These are phyloP conservation scores for Ampelomyces quisqualis DNA, from an alignment of 2,329 filamentous ascomycete genomes.

Conservation along the genomic window DNA sequence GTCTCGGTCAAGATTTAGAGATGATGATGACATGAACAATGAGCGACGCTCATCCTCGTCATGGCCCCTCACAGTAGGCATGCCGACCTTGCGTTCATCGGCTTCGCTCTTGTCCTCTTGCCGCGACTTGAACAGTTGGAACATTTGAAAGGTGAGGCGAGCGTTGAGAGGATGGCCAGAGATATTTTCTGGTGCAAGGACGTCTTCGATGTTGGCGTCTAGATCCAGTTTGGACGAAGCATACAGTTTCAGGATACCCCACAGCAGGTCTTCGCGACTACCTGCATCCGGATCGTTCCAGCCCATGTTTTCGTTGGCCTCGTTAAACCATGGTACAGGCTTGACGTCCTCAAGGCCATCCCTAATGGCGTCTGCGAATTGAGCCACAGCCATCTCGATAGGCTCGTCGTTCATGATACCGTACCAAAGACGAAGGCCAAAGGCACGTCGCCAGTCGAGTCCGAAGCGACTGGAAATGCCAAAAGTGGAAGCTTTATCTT, in stretches of 20 bases:
- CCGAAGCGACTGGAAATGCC: conserved; percentile 79
- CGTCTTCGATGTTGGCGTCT: conserved; percentile 60
- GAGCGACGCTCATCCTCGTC: conserved; percentile 14
- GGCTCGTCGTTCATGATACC: conserved; percentile 67
- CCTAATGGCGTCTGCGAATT: conserved; percentile 72
- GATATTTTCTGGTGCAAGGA: conserved; percentile 74
- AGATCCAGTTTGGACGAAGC: conserved; percentile 55
- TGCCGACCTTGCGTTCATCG: conserved; percentile 31
- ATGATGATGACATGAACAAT: conserved; percentile 36
- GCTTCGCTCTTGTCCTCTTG: conserved; percentile 27
- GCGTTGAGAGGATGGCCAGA: conserved; percentile 73
- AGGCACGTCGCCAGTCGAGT: conserved; percentile 90
- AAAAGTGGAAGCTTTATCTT: conserved; percentile 80
- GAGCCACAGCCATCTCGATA: conserved; percentile 69
- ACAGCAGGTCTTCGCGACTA: conserved; percentile 73
- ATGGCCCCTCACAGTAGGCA: conserved; percentile 33
- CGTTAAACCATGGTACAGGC: conserved; percentile 71
- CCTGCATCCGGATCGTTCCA: conserved; percentile 63
- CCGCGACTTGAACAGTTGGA: conserved; percentile 54
- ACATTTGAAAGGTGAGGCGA: conserved; percentile 81
- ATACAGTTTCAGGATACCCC: conserved; percentile 83
- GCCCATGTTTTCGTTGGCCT: conserved; percentile 58
- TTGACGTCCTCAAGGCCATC: conserved; percentile 67
- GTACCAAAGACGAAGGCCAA: conserved; percentile 91
- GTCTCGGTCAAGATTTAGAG: conserved; percentile 43